Percentiles rank a stretch among this genome's conserved stretches.
These are phyloP conservation scores for Fremontodendron californicum DNA, from an alignment of 345 rosid species.

Conservation along the genomic window DNA sequence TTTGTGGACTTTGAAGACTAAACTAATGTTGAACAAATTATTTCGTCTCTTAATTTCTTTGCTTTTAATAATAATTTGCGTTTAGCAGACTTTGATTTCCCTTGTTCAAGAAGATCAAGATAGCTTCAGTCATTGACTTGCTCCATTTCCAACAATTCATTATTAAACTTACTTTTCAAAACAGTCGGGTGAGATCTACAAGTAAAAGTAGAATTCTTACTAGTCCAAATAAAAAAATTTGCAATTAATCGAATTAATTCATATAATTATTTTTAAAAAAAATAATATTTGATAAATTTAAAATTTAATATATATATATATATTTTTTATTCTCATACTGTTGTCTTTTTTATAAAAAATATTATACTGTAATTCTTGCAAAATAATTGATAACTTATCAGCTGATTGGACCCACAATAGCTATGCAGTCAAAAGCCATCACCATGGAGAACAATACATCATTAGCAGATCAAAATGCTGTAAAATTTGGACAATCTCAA, in stretches of 20 bases:
- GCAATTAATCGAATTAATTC: no score
- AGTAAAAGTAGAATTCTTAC: background rate
- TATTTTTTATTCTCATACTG: no score
- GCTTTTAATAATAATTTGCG: background rate
- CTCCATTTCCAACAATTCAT: background rate
- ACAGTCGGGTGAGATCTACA: background rate
- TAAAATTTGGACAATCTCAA: background rate
- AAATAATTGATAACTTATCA: background rate
- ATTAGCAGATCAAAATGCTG: background rate
- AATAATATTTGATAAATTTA: no score
- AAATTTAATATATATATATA: no score
- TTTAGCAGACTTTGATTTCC: no score
- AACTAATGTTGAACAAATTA: background rate
- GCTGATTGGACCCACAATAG: background rate
- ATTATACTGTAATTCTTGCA: background rate
- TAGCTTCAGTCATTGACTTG: background rate
- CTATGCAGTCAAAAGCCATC: background rate
- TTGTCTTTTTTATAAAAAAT: no score
- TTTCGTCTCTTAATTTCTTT: background rate
- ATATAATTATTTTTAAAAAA: no score
- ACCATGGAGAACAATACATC: no score
- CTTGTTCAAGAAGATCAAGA: background rate
- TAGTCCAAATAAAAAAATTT: no score
- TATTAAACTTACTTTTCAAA: background rate
- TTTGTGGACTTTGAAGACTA: background rate